Evolutionary conservation across 2,329 filamentous ascomycete genomes (phyloP).

Genomic region (Phaeophleospora eucalypticola): DNA sequence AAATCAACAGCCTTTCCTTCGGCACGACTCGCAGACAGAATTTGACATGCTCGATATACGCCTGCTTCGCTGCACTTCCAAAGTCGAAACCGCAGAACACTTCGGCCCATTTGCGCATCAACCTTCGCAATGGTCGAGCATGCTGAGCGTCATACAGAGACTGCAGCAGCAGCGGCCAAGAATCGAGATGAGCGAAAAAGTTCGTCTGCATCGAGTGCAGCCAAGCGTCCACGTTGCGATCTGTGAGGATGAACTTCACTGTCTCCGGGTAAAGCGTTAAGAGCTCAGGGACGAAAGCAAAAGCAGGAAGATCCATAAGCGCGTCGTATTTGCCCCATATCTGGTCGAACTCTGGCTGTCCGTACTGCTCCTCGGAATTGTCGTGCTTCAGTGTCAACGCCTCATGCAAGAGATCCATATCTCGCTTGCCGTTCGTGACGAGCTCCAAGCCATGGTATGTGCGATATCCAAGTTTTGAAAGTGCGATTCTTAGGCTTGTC

Average conservation of each 20-base stretch:
- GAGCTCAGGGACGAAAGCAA: conserved; percentile 35
- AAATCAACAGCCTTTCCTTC: conserved; percentile 23
- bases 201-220: conserved; percentile 2
- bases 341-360: conserved; percentile 11
- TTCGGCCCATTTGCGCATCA: conserved; percentile 3
- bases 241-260: conserved; percentile 56
- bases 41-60: conserved; percentile 8
- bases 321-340: conserved; percentile 18
- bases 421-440: conserved; percentile 13
- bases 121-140: conserved; percentile 4
- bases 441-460: conserved; percentile 14
- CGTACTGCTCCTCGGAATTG: conserved; percentile 1
- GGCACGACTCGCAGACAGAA: conserved; percentile 15
- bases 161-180: conserved; percentile 5
- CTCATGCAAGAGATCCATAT: conserved; percentile 14
- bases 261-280: conserved; percentile 55
- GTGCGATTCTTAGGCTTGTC: conserved; percentile 7
- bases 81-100: conserved; percentile 3
- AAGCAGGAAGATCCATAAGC: conserved; percentile 21
- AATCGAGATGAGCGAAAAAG: conserved; percentile 1
- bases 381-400: conserved; percentile 6
- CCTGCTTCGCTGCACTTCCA: neutral
- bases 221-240: conserved; percentile 17
- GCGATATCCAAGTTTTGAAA: conserved; percentile 7
- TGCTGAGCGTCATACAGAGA: conserved; percentile 4